These are phyloP conservation scores for Pulveroboletus sp. DNA, from an alignment of 768 basidiomycete genomes.

Conservation along the genomic window DNA sequence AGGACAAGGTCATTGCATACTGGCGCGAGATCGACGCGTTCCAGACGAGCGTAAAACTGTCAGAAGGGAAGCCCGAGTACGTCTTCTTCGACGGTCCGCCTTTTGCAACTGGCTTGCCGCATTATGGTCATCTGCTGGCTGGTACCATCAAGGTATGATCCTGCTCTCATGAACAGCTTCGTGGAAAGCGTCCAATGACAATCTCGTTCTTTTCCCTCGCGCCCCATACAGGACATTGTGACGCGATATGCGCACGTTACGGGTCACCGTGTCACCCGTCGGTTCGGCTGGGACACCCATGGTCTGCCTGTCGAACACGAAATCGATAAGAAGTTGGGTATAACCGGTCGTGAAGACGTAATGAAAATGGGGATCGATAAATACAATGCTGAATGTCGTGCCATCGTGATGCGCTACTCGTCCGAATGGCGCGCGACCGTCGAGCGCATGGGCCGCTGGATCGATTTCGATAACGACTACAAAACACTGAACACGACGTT, in stretches of 20 bases:
- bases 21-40: constrained; percentile 99
- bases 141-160: constrained; percentile 85
- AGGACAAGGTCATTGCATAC: constrained; percentile 83
- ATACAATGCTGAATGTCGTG: constrained; percentile 95
- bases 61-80: constrained; percentile 84
- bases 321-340: constrained; percentile 94
- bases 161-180: background rate
- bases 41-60: constrained; percentile 87
- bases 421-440: constrained; percentile 93
- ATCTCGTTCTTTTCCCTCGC: background rate
- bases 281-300: constrained; percentile 99
- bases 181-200: background rate
- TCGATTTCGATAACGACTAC: constrained; percentile 99
- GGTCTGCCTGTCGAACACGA: constrained; percentile 98
- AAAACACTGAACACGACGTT: constrained; percentile 91
- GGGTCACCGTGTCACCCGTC: constrained; percentile 85
- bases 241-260: constrained; percentile 93
- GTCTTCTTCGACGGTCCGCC: constrained; percentile 98
- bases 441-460: constrained; percentile 98
- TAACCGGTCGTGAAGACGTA: constrained; percentile 91
- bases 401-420: constrained; percentile 96
- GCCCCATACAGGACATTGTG: constrained; percentile 75
- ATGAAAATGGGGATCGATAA: constrained; percentile 93
- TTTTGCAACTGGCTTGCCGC: constrained; percentile 94
- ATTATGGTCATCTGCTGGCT: constrained; percentile 91